Conservation (phyloP, 257 asterid species). For the Craterostigma plantagineum region DNA sequence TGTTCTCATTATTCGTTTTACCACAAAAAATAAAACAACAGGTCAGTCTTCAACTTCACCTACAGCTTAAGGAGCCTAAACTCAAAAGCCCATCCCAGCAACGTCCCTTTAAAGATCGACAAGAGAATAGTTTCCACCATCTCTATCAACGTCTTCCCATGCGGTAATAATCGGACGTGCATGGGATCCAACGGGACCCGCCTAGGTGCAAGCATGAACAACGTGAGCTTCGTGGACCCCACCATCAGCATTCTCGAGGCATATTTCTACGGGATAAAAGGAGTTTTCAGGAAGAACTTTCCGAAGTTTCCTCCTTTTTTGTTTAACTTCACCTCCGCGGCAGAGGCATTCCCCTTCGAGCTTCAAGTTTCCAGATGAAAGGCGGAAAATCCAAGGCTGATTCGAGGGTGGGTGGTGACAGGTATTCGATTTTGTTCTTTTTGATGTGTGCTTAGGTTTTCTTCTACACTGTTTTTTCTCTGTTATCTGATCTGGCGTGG, state of each 20-base stretch:
- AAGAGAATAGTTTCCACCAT: slow-evolving; percentile 27
- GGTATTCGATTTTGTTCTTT: not conserved
- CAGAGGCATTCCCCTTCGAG: not conserved
- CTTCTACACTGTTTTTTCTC: too few relatives aligned
- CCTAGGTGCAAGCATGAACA: slow-evolving; percentile 3
- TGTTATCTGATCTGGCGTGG: too few relatives aligned
- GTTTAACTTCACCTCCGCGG: slow-evolving; percentile 10
- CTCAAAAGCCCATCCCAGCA: slow-evolving; percentile 13
- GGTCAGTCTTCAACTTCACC: slow-evolving; percentile 19
- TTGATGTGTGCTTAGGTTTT: not conserved
- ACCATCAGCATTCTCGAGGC: slow-evolving; percentile 8
- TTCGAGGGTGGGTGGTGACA: slow-evolving; percentile 1
- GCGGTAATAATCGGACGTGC: not conserved
- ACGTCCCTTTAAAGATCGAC: slow-evolving; percentile 19
- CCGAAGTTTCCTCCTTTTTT: slow-evolving; percentile 9
- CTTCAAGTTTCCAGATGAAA: slow-evolving; percentile 8
- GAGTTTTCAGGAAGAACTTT: slow-evolving; percentile 7
- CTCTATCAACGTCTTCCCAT: too few relatives aligned
- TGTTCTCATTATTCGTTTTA: too few relatives aligned
- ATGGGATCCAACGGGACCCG: slow-evolving; percentile 3
- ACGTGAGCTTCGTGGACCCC: not conserved
- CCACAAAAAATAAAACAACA: too few relatives aligned
- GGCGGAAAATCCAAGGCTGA: slow-evolving; percentile 4
- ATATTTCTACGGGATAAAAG: not conserved
- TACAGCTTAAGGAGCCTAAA: slow-evolving; percentile 26